A percentile compares a stretch with the other conserved stretches of the same genome.
Conservation (phyloP, 106 monocot species). For the Allium cepa region DNA sequence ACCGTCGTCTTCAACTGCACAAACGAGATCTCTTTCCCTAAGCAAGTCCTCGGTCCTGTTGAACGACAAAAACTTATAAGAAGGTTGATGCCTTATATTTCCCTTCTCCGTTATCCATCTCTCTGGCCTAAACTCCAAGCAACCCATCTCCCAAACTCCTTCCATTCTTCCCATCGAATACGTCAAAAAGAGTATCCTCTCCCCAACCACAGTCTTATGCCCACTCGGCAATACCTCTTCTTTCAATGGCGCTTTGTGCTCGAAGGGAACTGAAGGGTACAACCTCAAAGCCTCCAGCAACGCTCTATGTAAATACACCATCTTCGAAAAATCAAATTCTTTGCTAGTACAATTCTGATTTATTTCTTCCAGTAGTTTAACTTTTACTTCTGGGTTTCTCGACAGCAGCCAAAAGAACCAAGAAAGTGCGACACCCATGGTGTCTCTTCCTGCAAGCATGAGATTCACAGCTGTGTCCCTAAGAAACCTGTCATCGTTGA, state of each 20-base stretch:
- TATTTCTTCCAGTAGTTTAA: slow-evolving; percentile 40
- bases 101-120: slow-evolving; percentile 48
- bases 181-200: slow-evolving; percentile 22
- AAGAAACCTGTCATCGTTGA: slow-evolving; percentile 4
- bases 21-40: slow-evolving; percentile 55
- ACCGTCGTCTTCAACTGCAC: slow-evolving; percentile 39
- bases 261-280: slow-evolving; percentile 52
- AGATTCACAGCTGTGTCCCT: slow-evolving; percentile 35
- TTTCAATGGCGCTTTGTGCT: slow-evolving; percentile 30
- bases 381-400: slow-evolving; percentile 22
- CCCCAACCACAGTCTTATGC: slow-evolving; percentile 8
- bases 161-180: slow-evolving; percentile 55
- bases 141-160: slow-evolving; percentile 66
- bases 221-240: slow-evolving; percentile 46
- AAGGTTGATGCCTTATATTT: slow-evolving; percentile 45
- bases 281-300: slow-evolving; percentile 50
- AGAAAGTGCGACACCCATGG: slow-evolving; percentile 30
- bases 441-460: slow-evolving; percentile 59
- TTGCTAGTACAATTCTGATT: not conserved
- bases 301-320: slow-evolving; percentile 63
- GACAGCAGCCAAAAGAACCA: slow-evolving; percentile 69
- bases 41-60: slow-evolving; percentile 77
- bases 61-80: slow-evolving; percentile 70
- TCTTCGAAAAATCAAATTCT: not conserved
- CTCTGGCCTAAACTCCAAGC: slow-evolving; percentile 51